Conservation (phyloP, 1,139 yeast genomes). For the Geotrichum carabidarum region DNA sequence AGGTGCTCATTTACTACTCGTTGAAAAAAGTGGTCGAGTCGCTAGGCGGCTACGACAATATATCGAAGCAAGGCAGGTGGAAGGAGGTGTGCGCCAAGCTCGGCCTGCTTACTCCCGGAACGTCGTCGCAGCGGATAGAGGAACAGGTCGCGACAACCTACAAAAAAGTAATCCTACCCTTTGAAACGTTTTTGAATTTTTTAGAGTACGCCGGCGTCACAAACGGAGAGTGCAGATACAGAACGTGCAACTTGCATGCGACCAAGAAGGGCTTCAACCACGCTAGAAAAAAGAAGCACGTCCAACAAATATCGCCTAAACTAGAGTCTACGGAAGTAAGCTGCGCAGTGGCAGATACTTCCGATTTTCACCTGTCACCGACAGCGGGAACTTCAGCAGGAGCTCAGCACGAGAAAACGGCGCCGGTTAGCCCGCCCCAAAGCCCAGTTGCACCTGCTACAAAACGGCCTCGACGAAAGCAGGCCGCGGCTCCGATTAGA, state of each 20-base stretch:
- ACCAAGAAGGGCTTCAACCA: conserved; percentile 3
- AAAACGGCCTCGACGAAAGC: conserved; percentile 4
- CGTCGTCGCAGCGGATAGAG: neutral
- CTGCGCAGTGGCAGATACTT: too few relatives aligned
- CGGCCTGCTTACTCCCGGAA: neutral
- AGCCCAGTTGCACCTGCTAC: conserved; percentile 6
- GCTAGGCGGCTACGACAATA: conserved; percentile 32
- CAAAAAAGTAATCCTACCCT: conserved; percentile 29
- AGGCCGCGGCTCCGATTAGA: neutral
- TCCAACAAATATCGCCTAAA: conserved; percentile 7
- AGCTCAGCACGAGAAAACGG: neutral
- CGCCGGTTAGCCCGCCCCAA: conserved; percentile 15
- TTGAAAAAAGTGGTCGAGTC: conserved; percentile 30
- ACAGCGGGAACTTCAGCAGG: neutral
- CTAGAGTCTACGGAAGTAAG: neutral
- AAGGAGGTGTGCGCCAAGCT: conserved; percentile 24
- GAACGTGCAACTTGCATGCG: conserved; percentile 9
- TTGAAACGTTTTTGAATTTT: conserved; percentile 29
- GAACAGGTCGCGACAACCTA: conserved; percentile 4
- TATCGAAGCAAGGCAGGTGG: conserved; percentile 29
- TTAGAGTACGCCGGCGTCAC: conserved; percentile 15
- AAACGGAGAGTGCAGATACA: conserved; percentile 14
- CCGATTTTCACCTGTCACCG: neutral
- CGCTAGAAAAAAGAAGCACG: neutral
- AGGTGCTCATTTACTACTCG: conserved; percentile 28